phyloP scores from a whole-genome alignment of 1,284 basidiomycete species.

The Ustilago trichophora region DNA sequence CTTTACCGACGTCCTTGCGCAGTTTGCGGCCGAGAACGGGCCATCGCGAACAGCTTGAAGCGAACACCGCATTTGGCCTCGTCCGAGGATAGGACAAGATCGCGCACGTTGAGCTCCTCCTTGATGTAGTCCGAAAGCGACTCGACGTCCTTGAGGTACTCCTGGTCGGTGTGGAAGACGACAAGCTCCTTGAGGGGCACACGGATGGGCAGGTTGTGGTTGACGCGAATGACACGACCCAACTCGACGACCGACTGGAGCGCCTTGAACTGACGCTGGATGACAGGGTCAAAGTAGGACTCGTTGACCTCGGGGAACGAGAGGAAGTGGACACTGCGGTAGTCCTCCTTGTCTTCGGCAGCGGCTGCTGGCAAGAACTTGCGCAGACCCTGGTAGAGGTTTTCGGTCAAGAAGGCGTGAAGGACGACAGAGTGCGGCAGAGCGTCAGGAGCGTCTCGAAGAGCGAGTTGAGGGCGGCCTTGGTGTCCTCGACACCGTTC shows the following conservation, averaged over 20 bases:
- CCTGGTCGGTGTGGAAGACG: constrained; percentile 87
- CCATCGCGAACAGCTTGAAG: constrained; percentile 91
- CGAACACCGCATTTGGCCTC: constrained; percentile 86
- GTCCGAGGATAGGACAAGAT: constrained; percentile 86
- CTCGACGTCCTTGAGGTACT: constrained; percentile 86
- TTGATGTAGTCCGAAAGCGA: constrained; percentile 87
- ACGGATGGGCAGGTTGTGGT: constrained; percentile 75
- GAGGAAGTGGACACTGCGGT: constrained; percentile 93
- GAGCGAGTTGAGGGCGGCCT: constrained; percentile 89
- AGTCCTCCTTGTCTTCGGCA: constrained; percentile 74
- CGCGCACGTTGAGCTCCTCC: constrained; percentile 94
- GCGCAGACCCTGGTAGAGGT: constrained; percentile 89
- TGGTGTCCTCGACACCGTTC: constrained; percentile 87
- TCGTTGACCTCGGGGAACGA: constrained; percentile 91
- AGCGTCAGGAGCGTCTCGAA: constrained; percentile 95
- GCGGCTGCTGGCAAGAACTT: constrained; percentile 73
- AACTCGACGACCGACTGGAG: constrained; percentile 96
- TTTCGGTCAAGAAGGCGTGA: constrained; percentile 99
- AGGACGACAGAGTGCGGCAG: constrained; percentile 95
- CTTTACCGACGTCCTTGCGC: constrained; percentile 88
- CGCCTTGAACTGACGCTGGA: constrained; percentile 91
- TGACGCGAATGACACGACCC: constrained; percentile 87
- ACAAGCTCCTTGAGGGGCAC: constrained; percentile 91
- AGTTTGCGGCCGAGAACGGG: constrained; percentile 91
- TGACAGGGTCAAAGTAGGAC: constrained; percentile 94